Evolutionary conservation across 75 land plant species (phyloP), one percentile per base, ranked within the genome.

Genomic region (Cunninghamia lanceolata): DNA sequence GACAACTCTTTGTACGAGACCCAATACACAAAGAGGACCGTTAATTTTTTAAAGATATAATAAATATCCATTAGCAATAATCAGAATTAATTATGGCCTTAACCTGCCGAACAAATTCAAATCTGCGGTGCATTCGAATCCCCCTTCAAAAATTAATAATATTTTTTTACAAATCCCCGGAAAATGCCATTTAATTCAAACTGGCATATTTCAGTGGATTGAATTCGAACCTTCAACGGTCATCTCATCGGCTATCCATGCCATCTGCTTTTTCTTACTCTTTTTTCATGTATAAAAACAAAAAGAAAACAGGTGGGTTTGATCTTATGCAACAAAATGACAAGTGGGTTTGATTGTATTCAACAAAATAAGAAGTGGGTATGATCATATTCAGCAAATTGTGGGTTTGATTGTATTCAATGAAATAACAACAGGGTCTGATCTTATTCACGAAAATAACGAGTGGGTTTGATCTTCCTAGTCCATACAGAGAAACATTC

Each of bases 181-280:
- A 73, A 73, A 3, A 30, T 59, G 13, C 32, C n/a, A 8, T 10
- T 70, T n/a, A 25, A 70, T 70, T 70, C 74, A 70, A 28, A 73
- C 36, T 32, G 38, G 13, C 75, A 34, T 30, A 5, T 25, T 13
- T 68, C 34, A 68, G 1, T 8, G 32, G 10, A 68, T 30, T 34
- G 14, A 73, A 80, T 80, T 80, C 82, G 28, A 63, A 80, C 82
- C n/a, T 80, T 21, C 82, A 80, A 80, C 82, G 82, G 82, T 80
- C 47, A 42, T 80, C 82, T 45, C 6, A 21, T 40, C 42, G 36
- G 81, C 70, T 66, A 66, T 66, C 25, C 30, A 21, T 25, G 30
- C 8, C 30, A 30, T 73, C 0, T 73, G n/a, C 82, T 80, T 80
- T 80, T 45, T 80, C 47, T 80, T 7, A 0, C 10, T 45, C 47